Percentiles rank a stretch among this genome's conserved stretches.
Evolutionary conservation across 2,329 filamentous ascomycete species (phyloP).

Genomic region (Sporothrix pallida): DNA sequence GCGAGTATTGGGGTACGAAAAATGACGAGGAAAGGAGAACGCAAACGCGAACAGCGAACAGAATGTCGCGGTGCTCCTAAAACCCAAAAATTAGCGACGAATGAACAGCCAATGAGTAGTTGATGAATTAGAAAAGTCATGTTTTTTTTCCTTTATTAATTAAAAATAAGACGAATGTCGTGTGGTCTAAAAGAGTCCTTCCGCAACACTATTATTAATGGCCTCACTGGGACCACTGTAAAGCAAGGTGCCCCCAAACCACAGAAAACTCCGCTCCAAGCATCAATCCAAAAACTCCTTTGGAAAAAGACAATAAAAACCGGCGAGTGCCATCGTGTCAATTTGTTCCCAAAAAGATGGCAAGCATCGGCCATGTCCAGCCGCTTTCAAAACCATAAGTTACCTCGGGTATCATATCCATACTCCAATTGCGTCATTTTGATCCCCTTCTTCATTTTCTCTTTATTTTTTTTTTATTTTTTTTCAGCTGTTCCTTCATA

Average conservation of each 20-base stretch:
- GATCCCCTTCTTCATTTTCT: not conserved
- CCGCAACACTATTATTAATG: not conserved
- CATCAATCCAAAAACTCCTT: not conserved
- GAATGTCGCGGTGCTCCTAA: not conserved
- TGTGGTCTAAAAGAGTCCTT: not conserved
- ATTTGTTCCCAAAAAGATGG: not conserved
- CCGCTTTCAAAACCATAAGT: not conserved
- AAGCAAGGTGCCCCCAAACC: not conserved
- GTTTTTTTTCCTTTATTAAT: not conserved
- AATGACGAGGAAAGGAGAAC: not conserved
- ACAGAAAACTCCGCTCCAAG: not conserved
- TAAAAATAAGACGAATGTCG: not conserved
- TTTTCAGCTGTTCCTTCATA: not conserved
- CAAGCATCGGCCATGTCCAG: not conserved
- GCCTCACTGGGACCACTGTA: not conserved
- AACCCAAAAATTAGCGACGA: not conserved
- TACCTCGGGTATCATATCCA: conserved; percentile 16
- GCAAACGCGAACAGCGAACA: conserved; percentile 1
- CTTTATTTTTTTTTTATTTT: not conserved
- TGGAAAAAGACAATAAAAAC: not conserved
- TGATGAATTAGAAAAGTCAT: not conserved
- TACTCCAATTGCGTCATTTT: not conserved
- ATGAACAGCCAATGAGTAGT: not conserved
- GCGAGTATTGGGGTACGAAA: not conserved
- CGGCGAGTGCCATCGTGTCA: not conserved